Conservation (phyloP, 306 rosid genomes). For the Calophaca sinica region DNA sequence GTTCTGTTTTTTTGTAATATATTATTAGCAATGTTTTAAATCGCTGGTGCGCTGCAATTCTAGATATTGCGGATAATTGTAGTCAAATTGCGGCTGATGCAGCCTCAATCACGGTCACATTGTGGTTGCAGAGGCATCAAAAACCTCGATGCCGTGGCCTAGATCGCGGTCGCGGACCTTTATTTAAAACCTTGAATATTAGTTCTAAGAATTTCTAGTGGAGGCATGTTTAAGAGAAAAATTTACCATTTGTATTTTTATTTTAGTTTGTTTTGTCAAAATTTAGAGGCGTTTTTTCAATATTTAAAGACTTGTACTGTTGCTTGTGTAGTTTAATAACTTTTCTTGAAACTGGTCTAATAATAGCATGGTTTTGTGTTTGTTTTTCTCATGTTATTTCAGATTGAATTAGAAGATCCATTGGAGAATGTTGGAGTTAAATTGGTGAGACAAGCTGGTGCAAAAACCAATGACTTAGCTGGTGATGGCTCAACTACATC, state of each 20-base stretch:
- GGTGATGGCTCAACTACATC: constrained; percentile 98
- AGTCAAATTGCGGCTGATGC: too few species aligned
- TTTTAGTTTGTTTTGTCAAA: too few species aligned
- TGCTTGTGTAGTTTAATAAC: background rate
- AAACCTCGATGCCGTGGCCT: too few species aligned
- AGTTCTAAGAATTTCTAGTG: too few species aligned
- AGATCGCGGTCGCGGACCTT: too few species aligned
- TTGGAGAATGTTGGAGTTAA: constrained; percentile 95
- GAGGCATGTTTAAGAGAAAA: too few species aligned
- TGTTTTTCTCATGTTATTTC: constrained; percentile 17
- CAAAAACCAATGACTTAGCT: constrained; percentile 88
- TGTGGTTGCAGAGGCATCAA: too few species aligned
- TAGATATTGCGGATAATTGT: too few species aligned
- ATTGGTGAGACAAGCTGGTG: constrained; percentile 97
- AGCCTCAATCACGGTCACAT: too few species aligned
- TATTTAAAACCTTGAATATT: too few species aligned
- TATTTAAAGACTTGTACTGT: background rate
- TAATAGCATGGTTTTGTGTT: constrained; percentile 2
- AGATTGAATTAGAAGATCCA: constrained; percentile 95
- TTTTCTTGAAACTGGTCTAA: constrained; percentile 8
- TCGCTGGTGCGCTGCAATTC: too few species aligned
- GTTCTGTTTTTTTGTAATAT: background rate
- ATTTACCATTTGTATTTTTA: background rate
- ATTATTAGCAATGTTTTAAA: background rate
- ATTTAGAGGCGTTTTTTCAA: constrained; percentile 11